Base-by-base conservation (phyloP, 2,329 filamentous ascomycete genomes). In the Phialophora macrospora region DNA sequence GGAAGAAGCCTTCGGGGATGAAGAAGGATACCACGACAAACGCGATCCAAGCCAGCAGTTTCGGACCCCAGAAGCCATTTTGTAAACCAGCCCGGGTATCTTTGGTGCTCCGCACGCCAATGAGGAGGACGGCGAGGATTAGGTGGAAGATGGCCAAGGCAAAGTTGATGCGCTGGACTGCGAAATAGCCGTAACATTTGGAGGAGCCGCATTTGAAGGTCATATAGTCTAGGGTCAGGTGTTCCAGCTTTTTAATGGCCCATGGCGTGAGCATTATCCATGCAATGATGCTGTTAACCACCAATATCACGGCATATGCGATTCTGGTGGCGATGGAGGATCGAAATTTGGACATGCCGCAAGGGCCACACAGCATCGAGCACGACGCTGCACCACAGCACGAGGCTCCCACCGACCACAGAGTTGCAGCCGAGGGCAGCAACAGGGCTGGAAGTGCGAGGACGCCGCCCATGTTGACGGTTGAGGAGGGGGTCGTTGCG, bases 211-310 rank as follows among this genome's bases (percentile, higher is more conserved):
- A 99, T 74, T 90, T 90, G 75, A 99, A 96, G 74, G 92, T 93
- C 82, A 99, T 93, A 76, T 97, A 98, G 80, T 98, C 93, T 71
- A 99, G 85, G 12, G 92, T 95, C 62, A 98, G 83, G 70, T 96
- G 88, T 79, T 98, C 89, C 5, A 99, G 84, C 77, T 98, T 98
- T 74, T 97, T 92, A 76, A 99, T 91, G 38, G 95, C 95, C 95
- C 95, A 99, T 60, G 93, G 92, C 24, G 95, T 99, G 81, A 99
- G 92, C 92, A 98, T 97, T 73, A 99, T 92, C 95, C 95, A 99
- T 41, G 95, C 94, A 59, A 98, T 78, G 70, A 98, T 97, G 65
- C 94, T 97, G 84, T 99, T 99, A 79, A 98, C 81, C 71, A 99
- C 88, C 62, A 99, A 90, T 69, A 99, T 90, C 75, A 98, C 87